A percentile compares a stretch with the other conserved stretches of the same genome.
phyloP scores from a whole-genome alignment of 129 eudicot species.

The Flaveria brownii region DNA sequence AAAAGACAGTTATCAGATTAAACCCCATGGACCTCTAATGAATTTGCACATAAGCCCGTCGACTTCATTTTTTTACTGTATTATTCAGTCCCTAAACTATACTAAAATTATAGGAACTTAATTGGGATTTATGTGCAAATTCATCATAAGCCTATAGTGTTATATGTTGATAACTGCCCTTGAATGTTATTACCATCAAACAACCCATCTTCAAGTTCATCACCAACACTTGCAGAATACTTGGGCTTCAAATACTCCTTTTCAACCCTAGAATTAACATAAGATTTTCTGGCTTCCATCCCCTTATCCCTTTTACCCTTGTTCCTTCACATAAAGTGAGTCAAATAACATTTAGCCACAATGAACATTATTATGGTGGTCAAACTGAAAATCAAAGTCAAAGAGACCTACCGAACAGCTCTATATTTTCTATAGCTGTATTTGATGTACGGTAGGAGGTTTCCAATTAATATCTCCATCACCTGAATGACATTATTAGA shows the following conservation, averaged over 20 bases:
- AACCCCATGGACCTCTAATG: too few species aligned
- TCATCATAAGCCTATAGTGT: background rate
- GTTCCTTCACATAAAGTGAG: slow-evolving; percentile 41
- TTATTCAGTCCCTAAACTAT: background rate
- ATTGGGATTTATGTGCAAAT: background rate
- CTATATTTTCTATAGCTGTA: slow-evolving; percentile 71
- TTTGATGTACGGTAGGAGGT: slow-evolving; percentile 70
- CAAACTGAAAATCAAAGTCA: background rate
- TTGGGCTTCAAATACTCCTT: slow-evolving; percentile 86
- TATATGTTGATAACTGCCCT: background rate
- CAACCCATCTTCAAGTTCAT: slow-evolving; percentile 95
- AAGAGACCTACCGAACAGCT: slow-evolving; percentile 62
- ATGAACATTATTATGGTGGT: background rate
- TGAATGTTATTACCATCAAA: slow-evolving; percentile 68
- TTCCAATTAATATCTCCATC: slow-evolving; percentile 70
- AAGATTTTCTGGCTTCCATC: slow-evolving; percentile 42
- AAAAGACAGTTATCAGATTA: too few species aligned
- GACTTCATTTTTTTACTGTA: too few species aligned
- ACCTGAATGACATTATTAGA: slow-evolving; percentile 48
- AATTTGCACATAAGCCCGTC: too few species aligned
- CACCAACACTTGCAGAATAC: slow-evolving; percentile 79
- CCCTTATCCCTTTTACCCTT: slow-evolving; percentile 59
- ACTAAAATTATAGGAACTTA: too few species aligned
- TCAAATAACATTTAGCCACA: background rate
- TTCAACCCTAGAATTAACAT: slow-evolving; percentile 61